A percentile compares a stretch with the other conserved stretches of the same genome.
These are phyloP conservation scores for Hyparrhenia diplandra DNA, from an alignment of 176 grass and related monocot species.

Conservation along the genomic window DNA sequence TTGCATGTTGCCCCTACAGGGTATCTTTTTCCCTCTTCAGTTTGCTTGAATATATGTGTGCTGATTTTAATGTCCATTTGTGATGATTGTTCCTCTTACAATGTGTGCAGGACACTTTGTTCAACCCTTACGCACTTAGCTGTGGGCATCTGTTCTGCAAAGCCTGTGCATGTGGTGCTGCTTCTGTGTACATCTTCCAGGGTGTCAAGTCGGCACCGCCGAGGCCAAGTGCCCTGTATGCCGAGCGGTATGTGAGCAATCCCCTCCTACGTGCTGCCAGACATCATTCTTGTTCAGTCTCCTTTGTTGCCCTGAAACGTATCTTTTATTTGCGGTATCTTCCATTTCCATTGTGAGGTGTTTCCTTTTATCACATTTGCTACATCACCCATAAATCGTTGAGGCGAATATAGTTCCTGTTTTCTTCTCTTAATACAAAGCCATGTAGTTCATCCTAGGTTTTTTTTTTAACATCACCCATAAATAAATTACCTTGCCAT, in stretches of 20 bases:
- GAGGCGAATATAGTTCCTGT: too few species aligned
- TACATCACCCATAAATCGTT: background rate
- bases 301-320: background rate
- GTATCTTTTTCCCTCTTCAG: background rate
- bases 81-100: background rate
- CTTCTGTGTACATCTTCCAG: constrained; percentile 68
- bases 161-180: constrained; percentile 60
- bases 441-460: too few species aligned
- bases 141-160: constrained; percentile 79
- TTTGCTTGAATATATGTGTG: background rate
- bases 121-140: constrained; percentile 65
- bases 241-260: constrained; percentile 40
- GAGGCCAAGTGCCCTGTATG: constrained; percentile 64
- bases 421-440: too few species aligned
- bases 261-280: background rate
- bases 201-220: constrained; percentile 48
- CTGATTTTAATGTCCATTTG: background rate
- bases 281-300: background rate
- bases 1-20: background rate
- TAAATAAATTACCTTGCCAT: background rate
- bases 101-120: constrained; percentile 51
- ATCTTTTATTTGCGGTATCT: background rate
- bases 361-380: background rate
- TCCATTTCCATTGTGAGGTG: background rate
- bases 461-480: background rate